Evolutionary conservation across 306 rosid species (phyloP).

Genomic region (Gynostemma pentaphyllum): DNA sequence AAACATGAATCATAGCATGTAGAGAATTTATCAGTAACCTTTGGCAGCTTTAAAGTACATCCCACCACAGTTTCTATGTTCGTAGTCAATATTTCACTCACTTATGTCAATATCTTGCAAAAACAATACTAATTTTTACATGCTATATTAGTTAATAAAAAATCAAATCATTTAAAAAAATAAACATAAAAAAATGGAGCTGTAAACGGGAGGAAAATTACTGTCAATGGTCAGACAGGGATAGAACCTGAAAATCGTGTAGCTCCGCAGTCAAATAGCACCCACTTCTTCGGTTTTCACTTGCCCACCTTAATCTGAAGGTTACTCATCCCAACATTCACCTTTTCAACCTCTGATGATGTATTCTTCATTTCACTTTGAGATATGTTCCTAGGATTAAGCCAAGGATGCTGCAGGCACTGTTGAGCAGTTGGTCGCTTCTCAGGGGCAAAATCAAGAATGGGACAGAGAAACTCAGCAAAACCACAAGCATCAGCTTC

Average conservation of each 20-base stretch:
- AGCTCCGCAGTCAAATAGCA: background rate
- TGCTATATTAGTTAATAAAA: slow-evolving; percentile 6
- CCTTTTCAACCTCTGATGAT: slow-evolving; percentile 31
- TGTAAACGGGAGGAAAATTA: background rate
- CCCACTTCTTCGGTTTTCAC: slow-evolving; percentile 34
- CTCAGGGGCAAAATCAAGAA: slow-evolving; percentile 73
- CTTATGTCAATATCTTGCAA: slow-evolving; percentile 8
- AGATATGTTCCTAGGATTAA: slow-evolving; percentile 23
- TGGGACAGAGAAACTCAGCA: slow-evolving; percentile 56
- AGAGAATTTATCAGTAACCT: background rate
- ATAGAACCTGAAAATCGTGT: slow-evolving; percentile 3
- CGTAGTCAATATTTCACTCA: slow-evolving; percentile 12
- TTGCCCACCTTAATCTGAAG: slow-evolving; percentile 63
- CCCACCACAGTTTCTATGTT: slow-evolving; percentile 5
- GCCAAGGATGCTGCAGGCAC: slow-evolving; percentile 82
- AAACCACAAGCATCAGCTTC: slow-evolving; percentile 57
- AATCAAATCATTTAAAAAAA: slow-evolving; percentile 8
- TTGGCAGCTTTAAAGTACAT: background rate
- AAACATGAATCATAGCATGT: slow-evolving; percentile 4
- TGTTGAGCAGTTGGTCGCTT: slow-evolving; percentile 89
- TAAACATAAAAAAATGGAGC: slow-evolving; percentile 1
- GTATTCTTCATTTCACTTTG: slow-evolving; percentile 33
- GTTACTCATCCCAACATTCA: slow-evolving; percentile 63
- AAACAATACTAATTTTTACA: slow-evolving; percentile 11
- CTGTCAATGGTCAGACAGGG: slow-evolving; percentile 7